Evolutionary conservation across 2,329 filamentous ascomycete species (phyloP), one percentile per base, ranked within the genome.

Genomic region (Purpureocillium lavendulum): DNA sequence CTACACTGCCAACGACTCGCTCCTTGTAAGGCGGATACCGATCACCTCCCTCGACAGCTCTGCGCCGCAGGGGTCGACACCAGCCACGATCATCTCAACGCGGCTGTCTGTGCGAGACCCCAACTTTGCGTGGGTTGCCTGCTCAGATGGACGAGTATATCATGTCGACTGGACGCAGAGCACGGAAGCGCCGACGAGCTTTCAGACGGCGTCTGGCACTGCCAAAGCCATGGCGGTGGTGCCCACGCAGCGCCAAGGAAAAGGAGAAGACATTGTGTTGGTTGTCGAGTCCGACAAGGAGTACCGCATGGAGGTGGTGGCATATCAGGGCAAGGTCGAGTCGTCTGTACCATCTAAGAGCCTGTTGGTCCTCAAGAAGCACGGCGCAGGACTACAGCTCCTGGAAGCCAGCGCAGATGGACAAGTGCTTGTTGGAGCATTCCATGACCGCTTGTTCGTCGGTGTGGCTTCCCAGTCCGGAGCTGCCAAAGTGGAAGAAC

Each of bases 1-100:
- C 18, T 94, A 92, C 61, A 84, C 85, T 2, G 77, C 86, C 24
- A 69, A 77, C 47, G 88, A 87, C 40, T 97, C 92, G 2, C 75
- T 94, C 36, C 75, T 94, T 16, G 70, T 87, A 34, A 80, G 87
- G 49, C 77, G 80, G 40, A 81, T 96, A 36, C 65, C 74, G 11
- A 65, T 82, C 48, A 55, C 46, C 41, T 50, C 49, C 28, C 42
- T 52, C 30, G 57, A 59, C 35, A 39, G 51, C 24, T 49, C 54
- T 5, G 47, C 49, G 10, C 37, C 52, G 17, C 52, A 51, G 24
- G 44, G 43, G 9, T 40, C 55, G 30, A 44, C 41, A 32, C 41
- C 58, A 41, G 49, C 55, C 32, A 55, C 56, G 40, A 62, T 73
- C 36, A 60, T 69, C 38, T 64, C 64, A 12, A 67, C 64, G 57